phyloP scores from a whole-genome alignment of 2,329 filamentous ascomycete species.

The Parascedosporium putredinis region DNA sequence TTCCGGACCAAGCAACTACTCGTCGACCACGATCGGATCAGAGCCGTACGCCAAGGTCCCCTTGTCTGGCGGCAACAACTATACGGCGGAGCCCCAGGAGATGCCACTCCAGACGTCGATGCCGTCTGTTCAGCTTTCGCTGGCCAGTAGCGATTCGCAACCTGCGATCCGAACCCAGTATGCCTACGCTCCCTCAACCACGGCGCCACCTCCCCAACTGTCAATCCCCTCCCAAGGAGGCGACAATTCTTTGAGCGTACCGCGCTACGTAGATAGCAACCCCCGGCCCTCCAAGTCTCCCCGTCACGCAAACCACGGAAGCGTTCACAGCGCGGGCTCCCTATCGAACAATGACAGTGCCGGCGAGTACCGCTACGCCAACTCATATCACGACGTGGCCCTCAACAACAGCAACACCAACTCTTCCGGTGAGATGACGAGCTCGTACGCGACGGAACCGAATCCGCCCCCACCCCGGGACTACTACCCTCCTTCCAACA shows the following conservation, averaged over 20 bases:
- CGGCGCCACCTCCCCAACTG: constrained; percentile 36
- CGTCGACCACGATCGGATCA: constrained; percentile 37
- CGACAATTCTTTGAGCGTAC: constrained; percentile 39
- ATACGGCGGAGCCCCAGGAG: constrained; percentile 41
- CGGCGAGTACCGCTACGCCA: constrained; percentile 47
- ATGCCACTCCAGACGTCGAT: constrained; percentile 34
- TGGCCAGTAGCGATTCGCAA: constrained; percentile 36
- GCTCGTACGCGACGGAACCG: constrained; percentile 17
- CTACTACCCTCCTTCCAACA: constrained; percentile 41
- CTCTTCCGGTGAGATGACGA: constrained; percentile 18
- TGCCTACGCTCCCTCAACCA: constrained; percentile 40
- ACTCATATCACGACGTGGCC: constrained; percentile 27
- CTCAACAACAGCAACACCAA: constrained; percentile 16
- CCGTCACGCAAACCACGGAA: constrained; percentile 42
- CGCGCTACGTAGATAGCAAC: constrained; percentile 46
- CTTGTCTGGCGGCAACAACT: constrained; percentile 35
- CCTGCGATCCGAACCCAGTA: constrained; percentile 42
- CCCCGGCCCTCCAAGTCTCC: constrained; percentile 46
- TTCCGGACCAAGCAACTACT: constrained; percentile 34
- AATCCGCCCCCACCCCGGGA: constrained; percentile 26
- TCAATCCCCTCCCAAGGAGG: constrained; percentile 30
- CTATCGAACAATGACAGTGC: constrained; percentile 37
- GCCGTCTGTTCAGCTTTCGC: constrained; percentile 40
- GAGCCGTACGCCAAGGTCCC: constrained; percentile 45
- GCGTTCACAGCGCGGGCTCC: constrained; percentile 39